Conservation (phyloP, 257 asterid species). For the Solanum pimpinellifolium region DNA sequence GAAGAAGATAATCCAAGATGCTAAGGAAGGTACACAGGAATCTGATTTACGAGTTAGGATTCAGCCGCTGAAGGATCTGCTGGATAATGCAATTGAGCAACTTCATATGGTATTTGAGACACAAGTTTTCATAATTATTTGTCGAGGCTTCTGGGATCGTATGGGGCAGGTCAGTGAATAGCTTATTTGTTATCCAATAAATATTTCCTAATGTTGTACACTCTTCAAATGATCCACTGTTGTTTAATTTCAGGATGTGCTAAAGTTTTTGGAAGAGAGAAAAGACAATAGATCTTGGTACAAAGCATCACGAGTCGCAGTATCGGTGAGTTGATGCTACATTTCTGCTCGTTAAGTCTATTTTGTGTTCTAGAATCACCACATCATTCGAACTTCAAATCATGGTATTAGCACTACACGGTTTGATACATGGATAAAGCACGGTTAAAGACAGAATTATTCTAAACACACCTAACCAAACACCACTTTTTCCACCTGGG, state of each 20-base stretch:
- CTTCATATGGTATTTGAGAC: slow-evolving; percentile 53
- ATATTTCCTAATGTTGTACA: neutral
- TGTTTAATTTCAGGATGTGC: slow-evolving; percentile 47
- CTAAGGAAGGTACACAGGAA: slow-evolving; percentile 58
- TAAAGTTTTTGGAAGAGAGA: slow-evolving; percentile 57
- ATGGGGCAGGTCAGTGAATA: slow-evolving; percentile 68
- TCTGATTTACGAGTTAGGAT: slow-evolving; percentile 55
- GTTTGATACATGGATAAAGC: neutral
- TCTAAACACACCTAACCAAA: neutral
- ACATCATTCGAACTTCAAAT: neutral
- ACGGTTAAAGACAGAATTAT: neutral
- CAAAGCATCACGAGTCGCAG: slow-evolving; percentile 72
- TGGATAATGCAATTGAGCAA: slow-evolving; percentile 42
- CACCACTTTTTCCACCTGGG: neutral
- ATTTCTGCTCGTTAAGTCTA: neutral
- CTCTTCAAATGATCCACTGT: neutral
- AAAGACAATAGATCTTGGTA: slow-evolving; percentile 76
- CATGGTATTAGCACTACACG: neutral
- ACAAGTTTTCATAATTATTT: slow-evolving; percentile 60
- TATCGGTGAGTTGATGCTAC: slow-evolving; percentile 49
- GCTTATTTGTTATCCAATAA: neutral
- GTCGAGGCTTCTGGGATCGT: slow-evolving; percentile 89
- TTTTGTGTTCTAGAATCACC: neutral
- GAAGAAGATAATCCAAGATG: slow-evolving; percentile 71
- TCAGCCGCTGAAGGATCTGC: slow-evolving; percentile 77